phyloP scores from a whole-genome alignment of 2,329 filamentous ascomycete species.

The Exophiala viscosa region DNA sequence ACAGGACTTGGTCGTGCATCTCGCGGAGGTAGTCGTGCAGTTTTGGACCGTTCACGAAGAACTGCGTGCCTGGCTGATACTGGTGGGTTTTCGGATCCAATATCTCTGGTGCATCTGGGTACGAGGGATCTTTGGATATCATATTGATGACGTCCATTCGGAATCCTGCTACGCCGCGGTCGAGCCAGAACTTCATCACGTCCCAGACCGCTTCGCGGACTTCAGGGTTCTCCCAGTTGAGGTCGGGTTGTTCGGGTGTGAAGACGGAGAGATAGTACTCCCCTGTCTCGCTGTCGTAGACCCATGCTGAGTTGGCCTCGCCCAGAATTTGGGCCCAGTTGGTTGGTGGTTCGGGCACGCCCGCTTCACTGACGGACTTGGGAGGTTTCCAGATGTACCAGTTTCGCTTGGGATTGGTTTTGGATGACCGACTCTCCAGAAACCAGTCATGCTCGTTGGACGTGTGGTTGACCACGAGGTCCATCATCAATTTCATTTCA shows the following conservation, averaged over 20 bases:
- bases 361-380: conserved; percentile 49
- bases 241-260: conserved; percentile 70
- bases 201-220: conserved; percentile 67
- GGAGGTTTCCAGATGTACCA: conserved; percentile 63
- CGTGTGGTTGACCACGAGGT: conserved; percentile 46
- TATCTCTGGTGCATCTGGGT: conserved; percentile 44
- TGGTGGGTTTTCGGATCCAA: conserved; percentile 39
- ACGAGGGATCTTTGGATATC: conserved; percentile 61
- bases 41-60: conserved; percentile 33
- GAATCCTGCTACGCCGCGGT: conserved; percentile 69
- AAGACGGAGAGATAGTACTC: conserved; percentile 79
- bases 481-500: conserved; percentile 50
- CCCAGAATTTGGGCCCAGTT: conserved; percentile 58
- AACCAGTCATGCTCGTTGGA: conserved; percentile 58
- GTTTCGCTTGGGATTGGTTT: conserved; percentile 60
- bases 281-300: conserved; percentile 66
- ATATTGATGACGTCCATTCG: conserved; percentile 73
- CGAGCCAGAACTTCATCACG: conserved; percentile 74
- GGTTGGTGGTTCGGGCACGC: conserved; percentile 65
- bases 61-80: conserved; percentile 48
- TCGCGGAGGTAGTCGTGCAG: conserved; percentile 40
- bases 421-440: conserved; percentile 60
- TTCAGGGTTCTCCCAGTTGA: conserved; percentile 76
- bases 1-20: conserved; percentile 35
- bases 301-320: conserved; percentile 42